Evolutionary conservation across 2,329 filamentous ascomycete species (phyloP), one percentile per base, ranked within the genome.

Genomic region (Colletotrichum incanum): DNA sequence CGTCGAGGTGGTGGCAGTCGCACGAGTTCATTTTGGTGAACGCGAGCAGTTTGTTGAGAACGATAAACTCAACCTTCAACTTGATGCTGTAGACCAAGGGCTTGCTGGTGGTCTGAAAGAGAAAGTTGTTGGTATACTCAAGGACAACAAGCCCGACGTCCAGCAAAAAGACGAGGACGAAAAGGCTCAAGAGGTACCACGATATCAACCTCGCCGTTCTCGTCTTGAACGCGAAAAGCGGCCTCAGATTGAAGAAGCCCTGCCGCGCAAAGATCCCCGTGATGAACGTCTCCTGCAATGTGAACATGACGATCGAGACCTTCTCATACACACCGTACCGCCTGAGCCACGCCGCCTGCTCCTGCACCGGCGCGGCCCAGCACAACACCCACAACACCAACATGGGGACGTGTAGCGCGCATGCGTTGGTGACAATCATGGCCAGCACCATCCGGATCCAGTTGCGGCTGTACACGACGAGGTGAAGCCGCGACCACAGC

Each of bases 221-320:
- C 3, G 86, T 87, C 73, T 87, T 84, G 75, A 83, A 84, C 20
- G 67, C 61, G 39, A 73, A 70, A 5, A 73, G 52, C 16, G 73
- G 73, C 45, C 34, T 14, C 14, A 74, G 47, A 16, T 69, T 71
- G 3, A 58, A 65, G 68, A 86, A 77, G 0, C 88, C 88, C 74
- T 89, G 87, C 76, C 80, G 79, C 72, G 90, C 88, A 77, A 88
- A 90, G 34, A 88, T 80, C 2, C 82, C 81, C 1, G 87, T 89
- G 58, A 90, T 83, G 72, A 89, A 80, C 63, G 86, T 82, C 72
- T 90, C 88, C 74, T 90, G 88, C 18, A 89, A 63, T 74, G 86
- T 88, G 76, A 90, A 90, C 6, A 87, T 80, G 3, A 86, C 86
- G 78, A 90, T 87, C 75, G 90, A 87, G 23, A 89, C 83, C 77